A percentile compares a stretch with the other conserved stretches of the same genome.
Conservation (phyloP, 768 basidiomycete genomes). For the Neoboletus magnificus region DNA sequence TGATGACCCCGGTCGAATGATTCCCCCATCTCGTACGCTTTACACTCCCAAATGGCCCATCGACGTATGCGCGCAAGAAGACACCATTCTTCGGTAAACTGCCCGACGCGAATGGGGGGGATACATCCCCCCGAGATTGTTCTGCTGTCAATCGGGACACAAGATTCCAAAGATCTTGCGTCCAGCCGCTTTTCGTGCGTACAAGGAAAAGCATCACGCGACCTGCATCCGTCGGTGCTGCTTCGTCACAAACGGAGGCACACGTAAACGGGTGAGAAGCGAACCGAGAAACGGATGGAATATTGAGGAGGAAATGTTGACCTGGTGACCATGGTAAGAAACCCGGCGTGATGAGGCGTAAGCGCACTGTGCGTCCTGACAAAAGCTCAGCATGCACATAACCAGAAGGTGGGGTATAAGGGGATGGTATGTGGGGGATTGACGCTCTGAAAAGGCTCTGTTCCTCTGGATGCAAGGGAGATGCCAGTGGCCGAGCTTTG, state of each 20-base stretch:
- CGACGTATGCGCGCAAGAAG: conserved; percentile 54
- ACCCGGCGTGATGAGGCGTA: conserved; percentile 58
- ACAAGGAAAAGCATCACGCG: conserved; percentile 62
- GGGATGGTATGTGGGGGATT: background rate
- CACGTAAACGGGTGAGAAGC: conserved; percentile 74
- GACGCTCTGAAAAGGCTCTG: background rate
- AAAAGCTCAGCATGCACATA: conserved; percentile 67
- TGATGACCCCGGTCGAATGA: conserved; percentile 57
- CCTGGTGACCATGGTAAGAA: conserved; percentile 68
- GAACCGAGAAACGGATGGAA: conserved; percentile 60
- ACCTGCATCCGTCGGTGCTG: conserved; percentile 43
- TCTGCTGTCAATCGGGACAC: conserved; percentile 40
- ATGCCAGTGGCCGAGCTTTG: background rate
- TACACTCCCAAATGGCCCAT: conserved; percentile 69
- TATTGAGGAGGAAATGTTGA: conserved; percentile 70
- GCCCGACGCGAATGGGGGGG: background rate
- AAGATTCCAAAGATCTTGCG: conserved; percentile 58
- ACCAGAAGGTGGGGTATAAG: conserved; percentile 57
- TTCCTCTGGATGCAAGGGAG: background rate
- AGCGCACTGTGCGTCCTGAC: conserved; percentile 65
- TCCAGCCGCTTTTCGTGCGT: conserved; percentile 69
- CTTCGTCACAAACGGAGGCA: conserved; percentile 54
- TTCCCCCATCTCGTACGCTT: conserved; percentile 55
- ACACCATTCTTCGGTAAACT: conserved; percentile 44
- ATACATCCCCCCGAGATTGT: conserved; percentile 25